Conservation (phyloP, 441 rosid genomes). For the Arabidopsis hybrid region DNA sequence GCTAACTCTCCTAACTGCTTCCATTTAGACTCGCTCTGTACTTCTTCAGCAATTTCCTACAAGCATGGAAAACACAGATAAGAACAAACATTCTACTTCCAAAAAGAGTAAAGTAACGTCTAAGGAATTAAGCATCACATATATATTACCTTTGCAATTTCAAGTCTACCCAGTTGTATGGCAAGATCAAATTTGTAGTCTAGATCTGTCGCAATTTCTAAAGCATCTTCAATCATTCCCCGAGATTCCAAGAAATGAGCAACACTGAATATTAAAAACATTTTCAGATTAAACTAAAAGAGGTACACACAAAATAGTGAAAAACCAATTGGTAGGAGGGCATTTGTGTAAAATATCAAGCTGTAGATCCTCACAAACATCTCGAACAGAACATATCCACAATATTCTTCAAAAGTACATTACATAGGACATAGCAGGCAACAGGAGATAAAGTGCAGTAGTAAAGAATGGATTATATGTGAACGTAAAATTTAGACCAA, state of each 20-base stretch:
- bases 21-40: constrained; percentile 93
- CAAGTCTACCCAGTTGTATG: constrained; percentile 89
- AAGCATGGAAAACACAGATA: constrained; percentile 28
- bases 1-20: constrained; percentile 97
- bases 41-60: constrained; percentile 89
- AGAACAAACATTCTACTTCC: neutral
- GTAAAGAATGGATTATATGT: neutral
- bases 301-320: constrained; percentile 14
- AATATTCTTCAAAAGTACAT: constrained; percentile 12
- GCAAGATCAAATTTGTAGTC: constrained; percentile 97
- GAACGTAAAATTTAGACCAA: constrained; percentile 9
- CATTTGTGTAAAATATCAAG: neutral
- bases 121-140: constrained; percentile 8
- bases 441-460: constrained; percentile 26
- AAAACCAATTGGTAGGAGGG: too few relatives aligned
- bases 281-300: constrained; percentile 37
- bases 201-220: constrained; percentile 93
- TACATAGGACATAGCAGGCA: constrained; percentile 9
- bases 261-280: constrained; percentile 62
- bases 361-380: constrained; percentile 14
- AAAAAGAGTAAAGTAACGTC: neutral
- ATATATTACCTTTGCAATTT: constrained; percentile 76
- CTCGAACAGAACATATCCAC: neutral
- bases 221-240: constrained; percentile 93
- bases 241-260: constrained; percentile 97